Evolutionary conservation across 306 rosid species (phyloP).

Genomic region (Calophaca sinica): DNA sequence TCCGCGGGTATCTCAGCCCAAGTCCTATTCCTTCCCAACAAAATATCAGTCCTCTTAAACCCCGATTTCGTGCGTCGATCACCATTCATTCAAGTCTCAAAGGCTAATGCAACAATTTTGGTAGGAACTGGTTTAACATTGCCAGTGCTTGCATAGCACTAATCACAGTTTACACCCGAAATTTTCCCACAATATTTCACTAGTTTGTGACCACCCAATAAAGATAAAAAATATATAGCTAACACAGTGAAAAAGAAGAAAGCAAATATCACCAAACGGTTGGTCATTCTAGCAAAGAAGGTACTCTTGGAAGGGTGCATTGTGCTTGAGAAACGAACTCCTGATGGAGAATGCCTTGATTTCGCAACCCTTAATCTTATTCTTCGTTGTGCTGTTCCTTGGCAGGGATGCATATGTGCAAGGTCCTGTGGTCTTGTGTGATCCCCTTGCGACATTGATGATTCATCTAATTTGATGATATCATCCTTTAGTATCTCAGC

Average conservation of each 20-base stretch:
- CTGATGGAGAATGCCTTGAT: conserved; percentile 22
- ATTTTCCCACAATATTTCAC: conserved; percentile 34
- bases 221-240: conserved; percentile 44
- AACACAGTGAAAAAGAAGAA: conserved; percentile 47
- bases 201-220: conserved; percentile 50
- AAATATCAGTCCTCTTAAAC: neutral
- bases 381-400: conserved; percentile 78
- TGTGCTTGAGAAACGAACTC: conserved; percentile 39
- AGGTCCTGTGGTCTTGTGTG: conserved; percentile 48
- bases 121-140: conserved; percentile 12
- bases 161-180: conserved; percentile 23
- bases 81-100: conserved; percentile 6
- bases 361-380: conserved; percentile 53
- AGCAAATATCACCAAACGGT: conserved; percentile 13
- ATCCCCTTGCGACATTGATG: conserved; percentile 48
- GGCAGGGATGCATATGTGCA: conserved; percentile 43
- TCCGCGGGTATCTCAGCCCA: neutral
- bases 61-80: neutral
- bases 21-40: conserved; percentile 4
- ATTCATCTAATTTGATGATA: conserved; percentile 76
- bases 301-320: conserved; percentile 42
- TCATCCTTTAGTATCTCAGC: conserved; percentile 88
- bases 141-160: conserved; percentile 22
- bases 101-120: conserved; percentile 25
- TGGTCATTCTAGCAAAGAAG: conserved; percentile 19